phyloP scores from a whole-genome alignment of 1,139 yeast species.

The Maudiozyma humilis region DNA sequence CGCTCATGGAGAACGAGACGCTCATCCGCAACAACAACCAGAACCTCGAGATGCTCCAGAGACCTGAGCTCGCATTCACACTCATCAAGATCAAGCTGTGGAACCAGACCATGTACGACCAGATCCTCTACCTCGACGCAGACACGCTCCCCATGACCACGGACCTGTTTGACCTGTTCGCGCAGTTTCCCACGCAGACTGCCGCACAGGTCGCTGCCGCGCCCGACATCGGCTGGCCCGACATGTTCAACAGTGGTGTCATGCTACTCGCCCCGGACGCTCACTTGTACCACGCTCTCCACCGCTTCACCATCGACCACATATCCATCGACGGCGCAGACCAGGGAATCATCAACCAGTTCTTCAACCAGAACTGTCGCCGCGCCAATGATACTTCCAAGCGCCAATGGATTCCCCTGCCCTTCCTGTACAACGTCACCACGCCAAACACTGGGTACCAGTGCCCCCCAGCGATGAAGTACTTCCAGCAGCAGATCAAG shows the following conservation, averaged over 20 bases:
- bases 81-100: constrained; percentile 70
- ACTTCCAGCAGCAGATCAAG: constrained; percentile 49
- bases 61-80: constrained; percentile 70
- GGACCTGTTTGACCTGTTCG: constrained; percentile 20
- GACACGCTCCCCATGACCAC: constrained; percentile 60
- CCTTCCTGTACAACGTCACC: constrained; percentile 81
- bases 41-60: constrained; percentile 42
- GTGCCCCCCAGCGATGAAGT: constrained; percentile 65
- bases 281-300: constrained; percentile 39
- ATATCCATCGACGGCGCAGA: constrained; percentile 89
- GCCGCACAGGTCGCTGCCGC: constrained; percentile 50
- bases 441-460: constrained; percentile 68
- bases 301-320: constrained; percentile 32
- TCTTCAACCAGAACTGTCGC: constrained; percentile 40
- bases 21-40: constrained; percentile 26
- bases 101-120: constrained; percentile 51
- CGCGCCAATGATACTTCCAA: background rate
- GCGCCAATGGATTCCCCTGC: constrained; percentile 55
- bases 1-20: constrained; percentile 14
- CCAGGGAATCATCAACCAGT: constrained; percentile 84
- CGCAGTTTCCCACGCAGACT: constrained; percentile 16
- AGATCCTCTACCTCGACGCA: constrained; percentile 68
- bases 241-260: constrained; percentile 85
- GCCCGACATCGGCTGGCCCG: constrained; percentile 97
- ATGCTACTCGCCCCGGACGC: constrained; percentile 56